phyloP scores from a whole-genome alignment of 768 basidiomycete species.

The Amyloporia xantha region DNA sequence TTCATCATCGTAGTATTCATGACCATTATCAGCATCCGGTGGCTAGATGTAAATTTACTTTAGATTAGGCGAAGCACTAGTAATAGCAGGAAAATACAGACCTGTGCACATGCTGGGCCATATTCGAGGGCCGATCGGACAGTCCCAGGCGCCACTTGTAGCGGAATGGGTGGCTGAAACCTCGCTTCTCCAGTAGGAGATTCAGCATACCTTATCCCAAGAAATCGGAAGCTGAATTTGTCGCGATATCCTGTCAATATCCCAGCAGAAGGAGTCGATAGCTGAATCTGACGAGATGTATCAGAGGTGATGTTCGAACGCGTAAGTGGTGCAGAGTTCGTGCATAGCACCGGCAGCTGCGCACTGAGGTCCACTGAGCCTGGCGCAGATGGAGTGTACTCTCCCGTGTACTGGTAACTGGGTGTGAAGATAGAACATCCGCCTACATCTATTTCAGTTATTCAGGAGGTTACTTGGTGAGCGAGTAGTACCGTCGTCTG shows the following conservation, averaged over 20 bases:
- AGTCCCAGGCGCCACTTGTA: not conserved
- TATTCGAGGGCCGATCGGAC: not conserved
- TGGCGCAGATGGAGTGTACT: not conserved
- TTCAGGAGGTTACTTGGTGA: not conserved
- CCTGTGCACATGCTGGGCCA: constrained; percentile 5
- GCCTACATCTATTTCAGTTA: not conserved
- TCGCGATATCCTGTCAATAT: constrained; percentile 4
- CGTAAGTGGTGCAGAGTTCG: constrained; percentile 5
- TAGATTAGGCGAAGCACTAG: too few relatives aligned
- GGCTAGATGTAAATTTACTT: not conserved
- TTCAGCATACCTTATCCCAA: constrained; percentile 2
- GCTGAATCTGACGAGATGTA: constrained; percentile 3
- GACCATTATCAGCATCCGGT: constrained; percentile 5
- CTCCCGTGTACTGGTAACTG: not conserved
- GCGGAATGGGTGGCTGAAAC: not conserved
- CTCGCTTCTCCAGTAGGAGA: not conserved
- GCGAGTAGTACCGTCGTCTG: too few relatives aligned
- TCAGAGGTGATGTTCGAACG: constrained; percentile 6
- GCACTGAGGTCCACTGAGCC: not conserved
- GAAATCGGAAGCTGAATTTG: constrained; percentile 6
- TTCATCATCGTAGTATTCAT: not conserved
- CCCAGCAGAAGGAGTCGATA: constrained; percentile 1
- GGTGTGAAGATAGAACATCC: not conserved
- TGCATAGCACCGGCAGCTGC: constrained; percentile 3
- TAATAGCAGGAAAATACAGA: not conserved